These are phyloP conservation scores for Phaeosphaeriaceae sp. DNA, from an alignment of 2,329 filamentous ascomycete species.

Conservation along the genomic window DNA sequence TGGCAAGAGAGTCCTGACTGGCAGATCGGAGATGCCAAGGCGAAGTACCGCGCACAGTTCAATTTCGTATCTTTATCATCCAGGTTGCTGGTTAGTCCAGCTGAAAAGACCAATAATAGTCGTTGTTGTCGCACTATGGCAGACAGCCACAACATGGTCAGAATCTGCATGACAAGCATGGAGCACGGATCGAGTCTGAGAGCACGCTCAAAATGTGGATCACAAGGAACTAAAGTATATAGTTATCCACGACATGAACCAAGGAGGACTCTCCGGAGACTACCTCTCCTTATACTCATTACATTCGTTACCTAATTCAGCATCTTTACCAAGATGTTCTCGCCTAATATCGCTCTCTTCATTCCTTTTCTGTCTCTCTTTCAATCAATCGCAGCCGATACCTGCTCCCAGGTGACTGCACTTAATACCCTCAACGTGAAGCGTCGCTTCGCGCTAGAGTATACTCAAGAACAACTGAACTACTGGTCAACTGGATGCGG, in stretches of 20 bases:
- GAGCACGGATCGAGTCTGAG: background rate
- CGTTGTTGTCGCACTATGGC: background rate
- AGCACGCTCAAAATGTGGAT: background rate
- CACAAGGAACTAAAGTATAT: background rate
- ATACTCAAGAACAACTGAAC: constrained; percentile 25
- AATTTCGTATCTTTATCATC: background rate
- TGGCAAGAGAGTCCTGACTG: background rate
- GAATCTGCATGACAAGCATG: background rate
- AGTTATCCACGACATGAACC: background rate
- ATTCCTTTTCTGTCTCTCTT: constrained; percentile 13
- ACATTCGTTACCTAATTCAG: background rate
- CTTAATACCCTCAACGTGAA: constrained; percentile 18
- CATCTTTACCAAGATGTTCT: constrained; percentile 4
- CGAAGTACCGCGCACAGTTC: background rate
- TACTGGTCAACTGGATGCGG: constrained; percentile 37
- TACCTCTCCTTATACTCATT: background rate
- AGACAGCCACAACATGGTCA: background rate
- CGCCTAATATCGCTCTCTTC: constrained; percentile 6
- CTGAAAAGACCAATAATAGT: background rate
- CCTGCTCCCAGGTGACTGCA: constrained; percentile 21
- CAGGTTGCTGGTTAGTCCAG: background rate
- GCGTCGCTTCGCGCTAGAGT: constrained; percentile 13
- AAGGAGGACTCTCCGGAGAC: background rate
- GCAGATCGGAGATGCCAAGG: background rate
- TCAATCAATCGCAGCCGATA: constrained; percentile 13